Evolutionary conservation across 495 filamentous ascomycete genomes (phyloP).

Genomic region (Talaromyces adpressus): DNA sequence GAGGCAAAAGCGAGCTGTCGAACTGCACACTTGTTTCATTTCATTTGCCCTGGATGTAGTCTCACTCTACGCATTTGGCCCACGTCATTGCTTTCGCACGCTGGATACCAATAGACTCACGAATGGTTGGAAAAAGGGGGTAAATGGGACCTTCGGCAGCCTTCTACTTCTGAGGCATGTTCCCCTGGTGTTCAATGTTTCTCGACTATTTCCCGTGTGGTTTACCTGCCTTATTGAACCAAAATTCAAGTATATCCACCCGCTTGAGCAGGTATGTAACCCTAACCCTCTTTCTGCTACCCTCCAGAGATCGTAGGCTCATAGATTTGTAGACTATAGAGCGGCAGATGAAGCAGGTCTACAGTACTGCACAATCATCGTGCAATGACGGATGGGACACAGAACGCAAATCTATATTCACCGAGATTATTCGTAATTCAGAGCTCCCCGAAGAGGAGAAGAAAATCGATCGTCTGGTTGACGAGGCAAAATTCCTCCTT

Average conservation of each 20-base stretch:
- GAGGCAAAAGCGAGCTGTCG: slow-evolving; percentile 14
- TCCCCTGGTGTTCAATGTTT: background rate
- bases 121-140: background rate
- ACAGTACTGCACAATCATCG: background rate
- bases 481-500: slow-evolving; percentile 31
- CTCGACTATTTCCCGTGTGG: background rate
- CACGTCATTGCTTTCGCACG: background rate
- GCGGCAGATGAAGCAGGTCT: no score
- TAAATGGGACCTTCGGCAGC: background rate
- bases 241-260: background rate
- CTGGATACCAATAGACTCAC: background rate
- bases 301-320: background rate
- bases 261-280: background rate
- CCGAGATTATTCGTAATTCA: slow-evolving; percentile 16
- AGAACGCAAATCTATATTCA: slow-evolving; percentile 18
- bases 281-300: background rate
- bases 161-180: background rate
- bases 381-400: background rate
- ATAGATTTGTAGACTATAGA: no score
- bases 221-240: background rate
- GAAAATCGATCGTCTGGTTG: slow-evolving; percentile 19
- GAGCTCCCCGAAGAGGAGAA: slow-evolving; percentile 20
- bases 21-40: slow-evolving; percentile 28
- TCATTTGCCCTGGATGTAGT: slow-evolving; percentile 40
- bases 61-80: slow-evolving; percentile 30